Conservation (phyloP, 2,329 filamentous ascomycete species). For the Xylariaceae sp. region DNA sequence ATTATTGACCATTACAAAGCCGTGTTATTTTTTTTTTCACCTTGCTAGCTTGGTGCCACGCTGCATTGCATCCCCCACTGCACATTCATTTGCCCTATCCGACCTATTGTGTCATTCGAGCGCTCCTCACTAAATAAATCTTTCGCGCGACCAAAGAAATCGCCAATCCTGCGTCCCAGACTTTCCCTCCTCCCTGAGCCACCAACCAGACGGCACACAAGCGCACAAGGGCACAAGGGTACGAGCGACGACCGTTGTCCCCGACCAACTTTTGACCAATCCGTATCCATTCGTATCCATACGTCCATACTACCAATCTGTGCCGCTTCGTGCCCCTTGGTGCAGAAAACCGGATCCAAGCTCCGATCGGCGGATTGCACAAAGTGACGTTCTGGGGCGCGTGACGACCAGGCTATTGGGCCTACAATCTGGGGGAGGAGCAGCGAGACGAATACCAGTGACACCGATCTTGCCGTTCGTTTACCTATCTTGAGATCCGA, state of each 20-base stretch:
- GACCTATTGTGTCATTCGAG: slow-evolving; percentile 26
- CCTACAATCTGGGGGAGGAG: slow-evolving; percentile 8
- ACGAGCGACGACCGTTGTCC: background rate
- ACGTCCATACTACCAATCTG: background rate
- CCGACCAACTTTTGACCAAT: slow-evolving; percentile 4
- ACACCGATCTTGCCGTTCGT: slow-evolving; percentile 1
- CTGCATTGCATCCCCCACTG: slow-evolving; percentile 13
- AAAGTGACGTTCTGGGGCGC: slow-evolving; percentile 1
- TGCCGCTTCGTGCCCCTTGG: background rate
- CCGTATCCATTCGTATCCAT: slow-evolving; percentile 5
- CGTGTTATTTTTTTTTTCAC: background rate
- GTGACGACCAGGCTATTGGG: slow-evolving; percentile 5
- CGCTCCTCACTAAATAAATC: slow-evolving; percentile 10
- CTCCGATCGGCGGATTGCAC: slow-evolving; percentile 4
- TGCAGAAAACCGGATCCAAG: background rate
- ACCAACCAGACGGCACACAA: slow-evolving; percentile 18
- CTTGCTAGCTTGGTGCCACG: slow-evolving; percentile 11
- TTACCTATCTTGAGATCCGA: background rate
- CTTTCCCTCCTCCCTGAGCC: slow-evolving; percentile 14
- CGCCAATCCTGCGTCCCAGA: slow-evolving; percentile 22
- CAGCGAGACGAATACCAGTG: slow-evolving; percentile 3
- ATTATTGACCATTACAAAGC: slow-evolving; percentile 8
- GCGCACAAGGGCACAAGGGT: no score
- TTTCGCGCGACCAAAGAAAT: no score
- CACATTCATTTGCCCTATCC: slow-evolving; percentile 10